Conservation (phyloP, 2,329 filamentous ascomycete genomes). For the Sclerotinia subarctica region DNA sequence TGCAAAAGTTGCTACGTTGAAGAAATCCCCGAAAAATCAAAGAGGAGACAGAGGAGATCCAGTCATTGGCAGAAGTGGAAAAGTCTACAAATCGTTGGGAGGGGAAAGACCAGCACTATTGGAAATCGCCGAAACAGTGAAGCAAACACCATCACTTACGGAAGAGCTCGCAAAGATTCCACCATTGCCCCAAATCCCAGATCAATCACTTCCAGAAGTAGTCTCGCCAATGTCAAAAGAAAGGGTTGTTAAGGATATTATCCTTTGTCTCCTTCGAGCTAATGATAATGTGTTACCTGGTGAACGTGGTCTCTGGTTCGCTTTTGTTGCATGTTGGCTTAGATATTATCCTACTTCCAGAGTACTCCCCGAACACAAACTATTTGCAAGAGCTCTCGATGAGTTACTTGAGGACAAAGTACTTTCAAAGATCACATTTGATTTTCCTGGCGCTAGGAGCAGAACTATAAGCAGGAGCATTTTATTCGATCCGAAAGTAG, state of each 20-base stretch:
- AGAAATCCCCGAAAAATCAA: conserved; percentile 1
- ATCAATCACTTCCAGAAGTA: background rate
- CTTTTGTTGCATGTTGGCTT: conserved; percentile 33
- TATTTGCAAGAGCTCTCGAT: conserved; percentile 30
- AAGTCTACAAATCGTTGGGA: conserved; percentile 13
- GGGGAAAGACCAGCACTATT: conserved; percentile 13
- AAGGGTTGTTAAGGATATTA: conserved; percentile 23
- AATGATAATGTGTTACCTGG: conserved; percentile 35
- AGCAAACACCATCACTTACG: background rate
- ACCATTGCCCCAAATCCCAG: background rate
- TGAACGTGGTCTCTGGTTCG: conserved; percentile 36
- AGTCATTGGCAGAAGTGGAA: conserved; percentile 12
- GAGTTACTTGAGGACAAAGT: conserved; percentile 28
- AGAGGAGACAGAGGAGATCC: conserved; percentile 7
- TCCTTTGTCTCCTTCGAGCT: conserved; percentile 27
- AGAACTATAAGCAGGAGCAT: conserved; percentile 17
- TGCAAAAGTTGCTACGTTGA: conserved; percentile 20
- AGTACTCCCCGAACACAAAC: conserved; percentile 32
- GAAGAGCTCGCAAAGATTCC: conserved; percentile 13
- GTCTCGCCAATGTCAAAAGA: conserved; percentile 10
- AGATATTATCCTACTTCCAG: conserved; percentile 26
- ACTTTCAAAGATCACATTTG: conserved; percentile 21
- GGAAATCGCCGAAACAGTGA: background rate
- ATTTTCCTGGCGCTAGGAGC: conserved; percentile 12
- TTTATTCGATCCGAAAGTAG: background rate